These are phyloP conservation scores for Fusarium solani-melongenae DNA, from an alignment of 2,329 filamentous ascomycete genomes.

Conservation along the genomic window DNA sequence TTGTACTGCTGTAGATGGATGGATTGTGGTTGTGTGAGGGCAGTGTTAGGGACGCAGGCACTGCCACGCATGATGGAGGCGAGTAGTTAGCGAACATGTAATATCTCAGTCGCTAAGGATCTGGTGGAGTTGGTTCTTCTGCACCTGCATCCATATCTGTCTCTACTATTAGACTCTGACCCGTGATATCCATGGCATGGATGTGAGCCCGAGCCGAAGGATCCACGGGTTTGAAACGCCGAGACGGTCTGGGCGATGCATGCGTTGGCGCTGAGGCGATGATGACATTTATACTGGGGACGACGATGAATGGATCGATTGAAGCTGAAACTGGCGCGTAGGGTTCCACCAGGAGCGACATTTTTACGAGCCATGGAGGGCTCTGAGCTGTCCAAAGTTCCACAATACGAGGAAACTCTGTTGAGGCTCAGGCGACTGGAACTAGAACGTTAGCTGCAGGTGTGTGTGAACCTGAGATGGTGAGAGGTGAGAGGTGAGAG, in stretches of 20 bases:
- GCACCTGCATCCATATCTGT: neutral
- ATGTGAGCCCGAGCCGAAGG: neutral
- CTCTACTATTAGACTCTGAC: neutral
- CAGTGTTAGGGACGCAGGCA: neutral
- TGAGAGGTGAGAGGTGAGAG: neutral
- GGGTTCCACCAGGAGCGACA: constrained; percentile 18
- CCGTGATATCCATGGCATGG: neutral
- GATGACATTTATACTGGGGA: constrained; percentile 34
- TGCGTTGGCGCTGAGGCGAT: constrained; percentile 34
- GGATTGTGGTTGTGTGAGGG: constrained; percentile 19
- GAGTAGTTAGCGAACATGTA: constrained; percentile 7
- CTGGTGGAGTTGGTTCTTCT: constrained; percentile 11
- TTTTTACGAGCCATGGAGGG: neutral
- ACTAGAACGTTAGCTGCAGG: neutral
- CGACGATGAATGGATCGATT: neutral
- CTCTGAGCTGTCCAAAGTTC: neutral
- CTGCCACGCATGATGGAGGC: constrained; percentile 13
- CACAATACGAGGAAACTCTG: neutral
- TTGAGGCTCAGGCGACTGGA: neutral
- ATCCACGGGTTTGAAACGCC: constrained; percentile 34
- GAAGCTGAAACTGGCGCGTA: neutral
- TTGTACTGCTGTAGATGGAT: constrained; percentile 9
- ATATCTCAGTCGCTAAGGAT: constrained; percentile 15
- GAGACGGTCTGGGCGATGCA: constrained; percentile 26
- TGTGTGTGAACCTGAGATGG: neutral